Evolutionary conservation across 129 eudicot species (phyloP), one percentile per base, ranked within the genome.

Genomic region (Pulicaria dysenterica): DNA sequence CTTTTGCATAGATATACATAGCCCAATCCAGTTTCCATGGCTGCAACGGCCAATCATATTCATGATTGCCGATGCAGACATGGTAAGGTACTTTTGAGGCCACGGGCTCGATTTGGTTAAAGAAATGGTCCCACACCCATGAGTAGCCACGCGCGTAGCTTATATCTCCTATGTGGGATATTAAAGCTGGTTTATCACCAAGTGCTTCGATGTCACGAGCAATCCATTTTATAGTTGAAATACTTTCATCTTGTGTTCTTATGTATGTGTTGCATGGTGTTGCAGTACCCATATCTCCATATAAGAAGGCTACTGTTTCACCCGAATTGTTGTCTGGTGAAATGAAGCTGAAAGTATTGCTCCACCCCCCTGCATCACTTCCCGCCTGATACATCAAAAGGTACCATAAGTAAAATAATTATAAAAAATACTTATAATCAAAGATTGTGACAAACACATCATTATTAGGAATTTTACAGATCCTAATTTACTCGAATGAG

Each of bases 21-120:
- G 99, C 85, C 99, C 97, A 95, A 31, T 88, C 97, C 4, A 97
- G 99, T 71, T 83, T 95, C 99, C 99, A 95, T 2, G 97, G 99
- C 80, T 95, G 99, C 50, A 67, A 40, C n/a, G 96, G 99, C 97
- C 97, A 95, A 67, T 95, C 99, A 40, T 95, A 95, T 70, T 95
- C 99, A 51, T 95, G 99, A 60, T 95, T 95, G 7, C 99, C 99
- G 15, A 95, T 95, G 85, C 99, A 95, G 17, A 95, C 99, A 46
- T 88, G 96, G 79, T 95, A 95, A 0, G 97, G 96, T 39, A 83
- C 91, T 81, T 78, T 84, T 40, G 99, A 88, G 36, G 99, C 99
- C 69, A 90, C 80, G 10, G 94, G 96, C 78, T 95, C 97, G 58
- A 95, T 86, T 75, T 88, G 99, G 78, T 89, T 77, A 45, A 95